Evolutionary conservation across 2,329 filamentous ascomycete genomes (phyloP), one percentile per base, ranked within the genome.

Genomic region (Talaromyces islandicus): DNA sequence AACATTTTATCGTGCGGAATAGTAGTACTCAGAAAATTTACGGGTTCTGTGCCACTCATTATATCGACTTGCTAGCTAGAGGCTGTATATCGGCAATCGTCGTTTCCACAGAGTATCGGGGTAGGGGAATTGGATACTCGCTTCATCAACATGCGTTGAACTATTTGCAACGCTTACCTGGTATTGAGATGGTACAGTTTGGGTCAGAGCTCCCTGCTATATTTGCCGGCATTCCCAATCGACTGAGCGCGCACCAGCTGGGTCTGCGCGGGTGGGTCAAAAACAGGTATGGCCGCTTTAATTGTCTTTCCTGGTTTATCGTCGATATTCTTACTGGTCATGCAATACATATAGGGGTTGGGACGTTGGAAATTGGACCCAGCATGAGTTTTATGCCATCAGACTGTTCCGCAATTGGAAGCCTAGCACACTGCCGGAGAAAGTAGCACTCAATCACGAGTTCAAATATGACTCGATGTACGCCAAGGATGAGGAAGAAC

Each of bases 11-110:
- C 9, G 59, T 60, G 14, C 54, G 59, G 24, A 60, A 60, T 27
- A 60, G 59, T 50, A 60, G 59, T 24, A 60, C 48, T 14, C 59
- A 57, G 14, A 60, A 54, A 24, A 50, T 60, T 21, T 60, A 60
- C 41, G 59, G 59, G n/a, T 60, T 60, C n/a, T 60, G 59, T 19
- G 59, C 59, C 7, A 57, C 59, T 24, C 56, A 60, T 41, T 60
- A 57, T 27, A 57, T 38, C 41, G 54, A 54, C 9, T 48, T 24
- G n/a, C 50, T 57, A 41, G 56, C 59, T 2, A 48, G 59, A 19
- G 59, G 59, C 41, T 48, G 56, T 7, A 60, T 60, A 19, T 54
- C 59, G 9, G 54, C 54, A 12, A 60, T 60, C n/a, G 59, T 60
- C 27, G 59, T 60, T 19, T 60, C 59, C 7, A 48, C 59, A 9